Evolutionary conservation across 345 rosid species (phyloP), one percentile per base, ranked within the genome.

Genomic region (Pistacia vera): DNA sequence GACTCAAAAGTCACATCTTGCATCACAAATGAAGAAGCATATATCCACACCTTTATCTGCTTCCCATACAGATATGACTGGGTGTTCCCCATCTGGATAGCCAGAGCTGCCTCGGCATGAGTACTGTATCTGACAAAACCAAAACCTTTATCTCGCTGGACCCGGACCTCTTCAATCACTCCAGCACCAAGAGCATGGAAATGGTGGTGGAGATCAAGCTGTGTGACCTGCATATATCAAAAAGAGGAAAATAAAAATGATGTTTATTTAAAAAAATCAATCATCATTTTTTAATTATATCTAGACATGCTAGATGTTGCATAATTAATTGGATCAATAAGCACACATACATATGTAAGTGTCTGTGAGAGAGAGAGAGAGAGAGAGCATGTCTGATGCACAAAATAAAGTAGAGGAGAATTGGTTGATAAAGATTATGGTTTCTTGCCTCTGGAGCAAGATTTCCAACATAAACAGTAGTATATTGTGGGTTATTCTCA

Each of bases 401-500:
- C n/a, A 30, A 28, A 75, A 78, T 14, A 71, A 77, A 13, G 25
- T 30, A 59, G 25, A 70, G 41, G 46, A 80, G 17, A 64, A 68
- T 12, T 25, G 49, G 46, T 8, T 3, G 17, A 49, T 20, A 20
- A 8, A 62, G 63, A 64, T 75, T 51, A 63, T 61, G 48, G n/a
- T 48, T 52, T 68, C 87, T 82, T 77, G 74, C 99, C 97, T 96
- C 97, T 4, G 97, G 92, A 67, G 97, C 92, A 75, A 96, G 93
- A 84, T 93, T 96, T 72, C 99, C 99, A 68, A 93, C 97, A 77
- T 93, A 96, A 54, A 96, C 99, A 81, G 99, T 96, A 38, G 98
- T 96, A 79, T 86, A 93, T 75, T 90, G 98, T 68, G 95, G 90
- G 82, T 93, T 96, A 79, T 91, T 93, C 77, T 96, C 99, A 48